phyloP scores from a whole-genome alignment of 78 protist genomes.

The Fonticula alba region DNA sequence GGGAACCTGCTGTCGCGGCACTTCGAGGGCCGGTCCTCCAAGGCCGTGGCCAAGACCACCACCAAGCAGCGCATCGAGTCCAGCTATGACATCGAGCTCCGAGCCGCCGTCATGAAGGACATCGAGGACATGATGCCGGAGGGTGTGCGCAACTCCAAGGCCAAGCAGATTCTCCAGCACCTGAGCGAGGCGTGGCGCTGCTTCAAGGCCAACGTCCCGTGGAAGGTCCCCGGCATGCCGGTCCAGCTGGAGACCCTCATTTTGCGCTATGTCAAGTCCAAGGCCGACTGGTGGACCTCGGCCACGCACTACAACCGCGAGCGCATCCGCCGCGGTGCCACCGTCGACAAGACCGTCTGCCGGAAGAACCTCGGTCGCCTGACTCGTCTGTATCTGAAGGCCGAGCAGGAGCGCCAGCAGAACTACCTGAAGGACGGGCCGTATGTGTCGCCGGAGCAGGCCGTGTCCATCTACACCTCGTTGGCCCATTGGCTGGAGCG shows the following conservation, averaged over 20 bases:
- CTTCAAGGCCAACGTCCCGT: constrained; percentile 99
- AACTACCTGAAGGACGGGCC: constrained; percentile 99
- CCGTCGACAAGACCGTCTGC: constrained; percentile 94
- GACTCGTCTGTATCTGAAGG: constrained; percentile 93
- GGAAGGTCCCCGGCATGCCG: constrained; percentile 98
- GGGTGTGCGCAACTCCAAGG: constrained; percentile 83
- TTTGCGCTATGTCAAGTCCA: constrained; percentile 87
- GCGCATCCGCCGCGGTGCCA: constrained; percentile 90
- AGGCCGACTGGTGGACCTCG: constrained; percentile 99
- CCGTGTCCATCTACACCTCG: constrained; percentile 92
- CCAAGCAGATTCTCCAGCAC: constrained; percentile 84
- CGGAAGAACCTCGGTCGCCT: constrained; percentile 97
- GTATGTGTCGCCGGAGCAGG: constrained; percentile 87
- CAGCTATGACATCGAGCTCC: constrained; percentile 90
- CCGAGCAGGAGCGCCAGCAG: constrained; percentile 97
- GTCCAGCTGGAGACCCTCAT: constrained; percentile 93
- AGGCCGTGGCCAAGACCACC: constrained; percentile 83
- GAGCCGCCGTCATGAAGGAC: constrained; percentile 95
- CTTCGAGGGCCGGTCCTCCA: constrained; percentile 92
- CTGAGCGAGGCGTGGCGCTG: constrained; percentile 95
- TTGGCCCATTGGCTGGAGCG: constrained; percentile 92
- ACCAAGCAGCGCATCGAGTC: constrained; percentile 99
- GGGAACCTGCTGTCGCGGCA: constrained; percentile 97
- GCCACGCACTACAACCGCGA: constrained; percentile 96
- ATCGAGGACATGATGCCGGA: constrained; percentile 99